Evolutionary conservation across 208 protist species (phyloP).

Genomic region (Leishmania martiniquensis): DNA sequence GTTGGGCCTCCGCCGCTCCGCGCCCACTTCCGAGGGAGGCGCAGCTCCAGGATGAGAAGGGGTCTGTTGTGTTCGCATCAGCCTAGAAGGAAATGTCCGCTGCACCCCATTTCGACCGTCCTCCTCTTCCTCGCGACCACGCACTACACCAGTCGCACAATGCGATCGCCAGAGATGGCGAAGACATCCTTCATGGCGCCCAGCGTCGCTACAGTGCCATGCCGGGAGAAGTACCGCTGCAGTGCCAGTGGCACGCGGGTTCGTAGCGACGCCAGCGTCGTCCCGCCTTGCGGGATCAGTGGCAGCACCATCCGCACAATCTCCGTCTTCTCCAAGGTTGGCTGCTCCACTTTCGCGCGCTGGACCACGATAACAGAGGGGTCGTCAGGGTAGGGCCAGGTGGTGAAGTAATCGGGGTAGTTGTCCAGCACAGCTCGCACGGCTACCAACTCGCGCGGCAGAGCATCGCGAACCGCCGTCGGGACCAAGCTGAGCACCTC

Average conservation of each 20-base stretch:
- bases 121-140: not conserved
- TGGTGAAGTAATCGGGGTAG: conserved; percentile 75
- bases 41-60: not conserved
- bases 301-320: conserved; percentile 66
- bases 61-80: not conserved
- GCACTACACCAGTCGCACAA: conserved; percentile 60
- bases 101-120: not conserved
- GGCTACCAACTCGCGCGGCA: conserved; percentile 48
- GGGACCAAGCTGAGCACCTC: conserved; percentile 81
- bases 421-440: conserved; percentile 46
- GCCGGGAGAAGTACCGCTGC: conserved; percentile 78
- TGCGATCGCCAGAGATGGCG: conserved; percentile 60
- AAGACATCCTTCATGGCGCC: conserved; percentile 66
- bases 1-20: not conserved
- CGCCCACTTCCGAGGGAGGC: not conserved
- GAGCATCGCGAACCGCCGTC: conserved; percentile 57
- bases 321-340: conserved; percentile 49
- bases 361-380: conserved; percentile 64
- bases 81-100: not conserved
- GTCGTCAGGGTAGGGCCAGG: conserved; percentile 83
- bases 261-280: conserved; percentile 46
- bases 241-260: conserved; percentile 72
- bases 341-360: conserved; percentile 71
- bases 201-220: conserved; percentile 69
- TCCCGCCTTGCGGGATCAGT: conserved; percentile 72